Percentiles rank a stretch among this genome's conserved stretches.
These are phyloP conservation scores for Basipetospora chlamydospora DNA, from an alignment of 2,329 filamentous ascomycete species.

Conservation along the genomic window DNA sequence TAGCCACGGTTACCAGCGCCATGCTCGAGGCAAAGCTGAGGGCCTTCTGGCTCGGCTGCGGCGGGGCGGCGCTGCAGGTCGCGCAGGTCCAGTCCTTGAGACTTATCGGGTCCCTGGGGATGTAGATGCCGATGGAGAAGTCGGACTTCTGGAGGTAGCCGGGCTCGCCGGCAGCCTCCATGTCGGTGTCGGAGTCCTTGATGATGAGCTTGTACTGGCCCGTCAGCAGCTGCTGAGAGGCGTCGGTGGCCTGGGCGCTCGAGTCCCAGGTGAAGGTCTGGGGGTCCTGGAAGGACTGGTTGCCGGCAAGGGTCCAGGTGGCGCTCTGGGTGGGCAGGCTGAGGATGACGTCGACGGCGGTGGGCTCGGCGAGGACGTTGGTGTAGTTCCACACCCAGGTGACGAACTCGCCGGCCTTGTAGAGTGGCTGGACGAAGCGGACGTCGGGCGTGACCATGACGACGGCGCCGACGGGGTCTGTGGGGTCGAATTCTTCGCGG, in stretches of 20 bases:
- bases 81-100: slow-evolving; percentile 38
- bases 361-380: slow-evolving; percentile 39
- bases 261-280: slow-evolving; percentile 46
- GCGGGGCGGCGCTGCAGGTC: slow-evolving; percentile 39
- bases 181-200: slow-evolving; percentile 38
- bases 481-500: slow-evolving; percentile 5
- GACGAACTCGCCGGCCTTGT: slow-evolving; percentile 44
- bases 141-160: slow-evolving; percentile 39
- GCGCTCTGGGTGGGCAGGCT: slow-evolving; percentile 36
- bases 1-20: slow-evolving; percentile 39
- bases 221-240: slow-evolving; percentile 31
- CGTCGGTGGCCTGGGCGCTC: slow-evolving; percentile 28
- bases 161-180: slow-evolving; percentile 34
- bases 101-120: slow-evolving; percentile 33
- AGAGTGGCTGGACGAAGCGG: slow-evolving; percentile 30
- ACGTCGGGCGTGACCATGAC: slow-evolving; percentile 37
- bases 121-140: slow-evolving; percentile 46
- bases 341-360: slow-evolving; percentile 44
- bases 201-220: slow-evolving; percentile 47
- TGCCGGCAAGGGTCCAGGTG: slow-evolving; percentile 47
- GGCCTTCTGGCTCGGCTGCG: slow-evolving; percentile 30
- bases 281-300: slow-evolving; percentile 42
- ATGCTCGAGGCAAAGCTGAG: slow-evolving; percentile 37
- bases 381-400: slow-evolving; percentile 56
- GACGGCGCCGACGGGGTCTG: slow-evolving; percentile 26